phyloP scores from a whole-genome alignment of 129 eudicot species.

The Glebionis coronaria region DNA sequence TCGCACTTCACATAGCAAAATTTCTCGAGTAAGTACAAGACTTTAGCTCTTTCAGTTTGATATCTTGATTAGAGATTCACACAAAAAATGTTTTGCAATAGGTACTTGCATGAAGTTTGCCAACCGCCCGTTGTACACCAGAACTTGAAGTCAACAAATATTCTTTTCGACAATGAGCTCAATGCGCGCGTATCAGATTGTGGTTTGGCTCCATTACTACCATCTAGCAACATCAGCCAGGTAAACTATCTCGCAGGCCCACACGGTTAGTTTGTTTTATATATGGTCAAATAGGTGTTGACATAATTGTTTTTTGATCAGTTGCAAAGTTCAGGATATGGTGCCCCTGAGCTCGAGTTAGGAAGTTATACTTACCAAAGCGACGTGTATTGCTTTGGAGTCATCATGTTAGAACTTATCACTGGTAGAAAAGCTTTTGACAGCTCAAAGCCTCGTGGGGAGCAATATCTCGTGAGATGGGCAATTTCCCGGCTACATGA shows the following conservation, averaged over 20 bases:
- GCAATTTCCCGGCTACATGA: constrained; percentile 80
- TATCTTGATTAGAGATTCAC: no score
- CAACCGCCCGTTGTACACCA: constrained; percentile 74
- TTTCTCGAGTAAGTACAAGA: constrained; percentile 72
- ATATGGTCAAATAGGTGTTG: constrained; percentile 3
- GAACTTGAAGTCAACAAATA: constrained; percentile 75
- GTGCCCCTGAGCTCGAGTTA: constrained; percentile 89
- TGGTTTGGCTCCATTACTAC: constrained; percentile 69
- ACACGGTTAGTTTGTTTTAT: neutral
- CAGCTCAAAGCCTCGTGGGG: constrained; percentile 82
- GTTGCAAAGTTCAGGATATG: constrained; percentile 77
- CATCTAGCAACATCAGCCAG: constrained; percentile 53
- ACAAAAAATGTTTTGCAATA: constrained; percentile 15
- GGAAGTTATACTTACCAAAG: constrained; percentile 81
- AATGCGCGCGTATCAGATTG: no score
- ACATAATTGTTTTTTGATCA: constrained; percentile 11
- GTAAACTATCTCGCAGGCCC: constrained; percentile 31
- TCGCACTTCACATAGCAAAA: constrained; percentile 87
- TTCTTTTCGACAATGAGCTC: constrained; percentile 85
- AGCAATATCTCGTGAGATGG: constrained; percentile 89
- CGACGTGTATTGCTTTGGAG: constrained; percentile 96
- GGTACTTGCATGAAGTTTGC: constrained; percentile 88
- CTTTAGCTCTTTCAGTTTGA: no score
- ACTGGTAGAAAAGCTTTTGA: constrained; percentile 82
- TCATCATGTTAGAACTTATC: constrained; percentile 85